Conservation (phyloP, 2,329 filamentous ascomycete genomes). For the Xylaria sp. region DNA sequence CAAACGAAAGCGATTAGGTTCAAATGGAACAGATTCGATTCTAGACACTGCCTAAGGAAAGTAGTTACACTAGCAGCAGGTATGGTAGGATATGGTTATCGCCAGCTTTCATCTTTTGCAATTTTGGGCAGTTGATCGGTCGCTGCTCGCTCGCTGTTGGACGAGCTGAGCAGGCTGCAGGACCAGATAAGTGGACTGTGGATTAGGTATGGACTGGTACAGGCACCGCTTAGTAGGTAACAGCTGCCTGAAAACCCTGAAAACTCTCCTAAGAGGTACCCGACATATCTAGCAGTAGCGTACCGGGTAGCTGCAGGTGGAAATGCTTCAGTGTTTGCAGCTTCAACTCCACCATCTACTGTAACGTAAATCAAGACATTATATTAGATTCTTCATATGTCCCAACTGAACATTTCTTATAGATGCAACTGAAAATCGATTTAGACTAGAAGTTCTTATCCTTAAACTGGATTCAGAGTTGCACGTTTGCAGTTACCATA, state of each 20-base stretch:
- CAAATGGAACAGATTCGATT: conserved; percentile 7
- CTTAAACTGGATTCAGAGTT: background rate
- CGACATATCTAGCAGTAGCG: background rate
- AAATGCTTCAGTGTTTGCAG: background rate
- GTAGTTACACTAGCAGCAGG: conserved; percentile 7
- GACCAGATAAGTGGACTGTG: background rate
- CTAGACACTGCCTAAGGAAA: conserved; percentile 4
- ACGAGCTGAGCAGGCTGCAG: conserved; percentile 18
- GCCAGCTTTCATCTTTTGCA: conserved; percentile 39
- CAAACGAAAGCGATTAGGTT: background rate
- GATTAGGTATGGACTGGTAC: background rate
- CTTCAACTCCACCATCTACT: background rate
- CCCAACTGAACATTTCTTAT: background rate
- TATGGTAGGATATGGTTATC: conserved; percentile 21
- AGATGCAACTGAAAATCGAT: background rate
- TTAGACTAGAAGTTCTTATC: background rate
- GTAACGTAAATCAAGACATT: background rate
- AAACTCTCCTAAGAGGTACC: too few relatives aligned
- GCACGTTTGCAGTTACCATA: background rate
- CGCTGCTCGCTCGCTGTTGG: background rate
- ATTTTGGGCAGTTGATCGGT: conserved; percentile 33
- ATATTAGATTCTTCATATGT: background rate
- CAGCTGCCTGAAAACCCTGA: too few relatives aligned
- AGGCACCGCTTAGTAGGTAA: background rate
- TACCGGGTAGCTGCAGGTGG: background rate